Percentiles rank a stretch among this genome's conserved stretches.
Conservation (phyloP, 805 yeast species). For the Kregervanrija fluxuum region DNA sequence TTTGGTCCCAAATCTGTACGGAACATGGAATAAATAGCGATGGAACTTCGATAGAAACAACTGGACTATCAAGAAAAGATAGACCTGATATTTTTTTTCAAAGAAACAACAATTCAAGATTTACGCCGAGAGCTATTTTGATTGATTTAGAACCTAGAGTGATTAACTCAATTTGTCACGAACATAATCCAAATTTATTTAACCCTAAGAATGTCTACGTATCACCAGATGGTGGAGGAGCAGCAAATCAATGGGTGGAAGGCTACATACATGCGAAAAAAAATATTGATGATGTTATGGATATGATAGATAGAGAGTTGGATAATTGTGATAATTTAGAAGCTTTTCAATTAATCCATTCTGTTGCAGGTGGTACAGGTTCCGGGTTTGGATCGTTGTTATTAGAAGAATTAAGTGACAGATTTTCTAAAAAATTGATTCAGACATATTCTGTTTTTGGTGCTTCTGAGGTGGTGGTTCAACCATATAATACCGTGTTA, state of each 20-base stretch:
- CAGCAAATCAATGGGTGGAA: conserved; percentile 93
- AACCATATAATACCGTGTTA: conserved; percentile 86
- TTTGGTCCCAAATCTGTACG: conserved; percentile 81
- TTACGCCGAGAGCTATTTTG: conserved; percentile 81
- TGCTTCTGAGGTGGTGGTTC: conserved; percentile 82
- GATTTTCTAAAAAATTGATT: conserved; percentile 73
- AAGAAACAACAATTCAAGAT: conserved; percentile 58
- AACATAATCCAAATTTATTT: conserved; percentile 40
- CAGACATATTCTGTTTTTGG: conserved; percentile 85
- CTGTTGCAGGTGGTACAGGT: conserved; percentile 99
- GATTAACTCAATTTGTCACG: conserved; percentile 44
- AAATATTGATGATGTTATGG: conserved; percentile 66
- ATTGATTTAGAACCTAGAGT: conserved; percentile 91
- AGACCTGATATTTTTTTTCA: conserved; percentile 81
- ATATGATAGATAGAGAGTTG: conserved; percentile 80
- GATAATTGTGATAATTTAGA: conserved; percentile 86
- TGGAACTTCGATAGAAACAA: conserved; percentile 17
- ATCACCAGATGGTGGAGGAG: conserved; percentile 81
- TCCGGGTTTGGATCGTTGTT: conserved; percentile 74
- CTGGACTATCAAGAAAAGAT: conserved; percentile 42
- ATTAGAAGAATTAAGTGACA: conserved; percentile 70
- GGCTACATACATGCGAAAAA: conserved; percentile 74
- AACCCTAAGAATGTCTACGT: conserved; percentile 78
- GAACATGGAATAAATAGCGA: conserved; percentile 66
- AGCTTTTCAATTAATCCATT: conserved; percentile 85